Evolutionary conservation across 2,329 filamentous ascomycete genomes (phyloP), one percentile per base, ranked within the genome.

Genomic region (Teratosphaeria viscida): DNA sequence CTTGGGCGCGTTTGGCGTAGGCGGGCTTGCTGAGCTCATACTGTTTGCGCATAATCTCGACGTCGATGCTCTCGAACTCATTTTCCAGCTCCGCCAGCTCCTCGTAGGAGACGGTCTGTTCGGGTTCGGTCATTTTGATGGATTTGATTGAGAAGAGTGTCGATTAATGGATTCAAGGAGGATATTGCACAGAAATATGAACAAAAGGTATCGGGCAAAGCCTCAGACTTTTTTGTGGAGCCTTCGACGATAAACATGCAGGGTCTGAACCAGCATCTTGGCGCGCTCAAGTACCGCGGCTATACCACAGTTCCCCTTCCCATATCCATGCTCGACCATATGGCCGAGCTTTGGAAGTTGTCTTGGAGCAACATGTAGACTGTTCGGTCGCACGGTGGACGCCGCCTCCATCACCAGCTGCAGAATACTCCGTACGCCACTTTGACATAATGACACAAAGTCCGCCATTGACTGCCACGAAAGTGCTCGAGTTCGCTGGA

Each of bases 61-160:
- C 81, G 76, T 96, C 91, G 39, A 85, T 85, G 68, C 92, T 84
- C 61, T 92, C 86, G 69, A 96, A 95, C 64, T 95, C 87, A 66
- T 85, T 82, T 79, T 96, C 90, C 64, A 96, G 80, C 60, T 87
- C 82, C 60, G 85, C 82, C 64, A 97, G 85, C 73, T 92, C 84
- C 75, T 90, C 87, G 75, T 90, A 92, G 61, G 81, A 82, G 62
- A 87, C 76, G 61, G 61, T 61, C 5, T 59, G n/a, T 52, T 59
- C 54, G 56, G 64, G 62, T 60, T 65, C 63, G 29, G 59, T 62
- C 63, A 66, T 66, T 19, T 14, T 63, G 29, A 32, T 23, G 29
- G 26, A 37, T 7, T 47, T 47, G 23, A 39, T 34, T 52, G 54
- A 52, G 29, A 55, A 11, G 57, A 23, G 29, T 32, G 29, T 32